Conservation (phyloP, 495 filamentous ascomycete species). For the Penicillium paxilli region DNA sequence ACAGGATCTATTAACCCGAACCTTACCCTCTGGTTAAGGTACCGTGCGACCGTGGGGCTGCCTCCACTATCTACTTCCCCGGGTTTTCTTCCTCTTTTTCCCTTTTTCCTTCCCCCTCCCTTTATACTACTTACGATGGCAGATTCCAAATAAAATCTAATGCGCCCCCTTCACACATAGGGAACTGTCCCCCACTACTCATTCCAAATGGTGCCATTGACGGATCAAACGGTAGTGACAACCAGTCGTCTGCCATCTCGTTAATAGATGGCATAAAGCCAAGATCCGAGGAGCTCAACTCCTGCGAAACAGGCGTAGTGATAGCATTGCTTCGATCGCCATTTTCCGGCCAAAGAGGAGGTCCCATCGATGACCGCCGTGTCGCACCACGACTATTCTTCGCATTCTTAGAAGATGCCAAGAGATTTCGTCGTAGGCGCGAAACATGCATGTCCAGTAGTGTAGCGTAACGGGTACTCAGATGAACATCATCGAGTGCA, state of each 20-base stretch:
- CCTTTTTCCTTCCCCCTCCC: too few species aligned
- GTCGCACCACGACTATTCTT: constrained; percentile 27
- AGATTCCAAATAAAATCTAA: constrained; percentile 55
- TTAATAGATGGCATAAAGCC: constrained; percentile 36
- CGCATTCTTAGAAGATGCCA: constrained; percentile 35
- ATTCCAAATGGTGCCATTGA: constrained; percentile 56
- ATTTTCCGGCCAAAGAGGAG: constrained; percentile 27
- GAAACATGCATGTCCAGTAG: constrained; percentile 51
- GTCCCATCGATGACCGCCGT: constrained; percentile 32
- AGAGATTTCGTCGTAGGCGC: constrained; percentile 41
- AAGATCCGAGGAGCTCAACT: constrained; percentile 30
- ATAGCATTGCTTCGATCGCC: constrained; percentile 22
- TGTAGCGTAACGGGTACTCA: constrained; percentile 52
- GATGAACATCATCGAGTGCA: constrained; percentile 53
- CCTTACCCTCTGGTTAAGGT: background rate
- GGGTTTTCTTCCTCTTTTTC: background rate
- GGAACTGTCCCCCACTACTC: constrained; percentile 43
- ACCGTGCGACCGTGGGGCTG: background rate
- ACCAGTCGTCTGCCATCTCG: constrained; percentile 51
- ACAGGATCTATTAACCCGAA: too few species aligned
- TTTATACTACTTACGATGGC: constrained; percentile 28
- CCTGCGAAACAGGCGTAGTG: constrained; percentile 26
- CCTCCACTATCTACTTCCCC: constrained; percentile 2
- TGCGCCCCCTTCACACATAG: constrained; percentile 50
- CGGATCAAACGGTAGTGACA: constrained; percentile 53